phyloP scores from a whole-genome alignment of 2,329 filamentous ascomycete genomes.

The Aspergillus spinulosporus region DNA sequence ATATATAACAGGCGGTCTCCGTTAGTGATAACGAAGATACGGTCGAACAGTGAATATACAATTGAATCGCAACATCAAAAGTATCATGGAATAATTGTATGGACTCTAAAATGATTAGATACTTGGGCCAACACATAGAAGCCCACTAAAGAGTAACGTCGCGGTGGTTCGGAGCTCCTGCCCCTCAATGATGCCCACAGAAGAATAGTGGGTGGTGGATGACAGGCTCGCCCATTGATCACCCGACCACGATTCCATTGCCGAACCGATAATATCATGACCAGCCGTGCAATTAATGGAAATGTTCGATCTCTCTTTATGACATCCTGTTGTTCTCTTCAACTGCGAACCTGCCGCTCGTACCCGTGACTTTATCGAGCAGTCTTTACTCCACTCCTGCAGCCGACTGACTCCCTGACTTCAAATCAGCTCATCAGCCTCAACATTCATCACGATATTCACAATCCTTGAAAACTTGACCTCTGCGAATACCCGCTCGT shows the following conservation, averaged over 20 bases:
- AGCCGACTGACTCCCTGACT: not conserved
- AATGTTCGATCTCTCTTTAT: not conserved
- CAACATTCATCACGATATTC: not conserved
- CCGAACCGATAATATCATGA: not conserved
- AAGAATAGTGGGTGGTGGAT: too few relatives aligned
- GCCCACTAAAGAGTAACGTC: not conserved
- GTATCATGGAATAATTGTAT: not conserved
- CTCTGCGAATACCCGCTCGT: not conserved
- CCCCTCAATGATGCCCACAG: too few relatives aligned
- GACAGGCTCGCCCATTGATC: too few relatives aligned
- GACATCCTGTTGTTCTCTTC: not conserved
- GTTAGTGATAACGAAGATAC: too few relatives aligned
- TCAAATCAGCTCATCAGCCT: slow-evolving; percentile 5
- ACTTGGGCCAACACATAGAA: not conserved
- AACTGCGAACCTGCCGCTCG: not conserved
- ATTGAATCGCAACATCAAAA: not conserved
- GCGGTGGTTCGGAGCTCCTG: not conserved
- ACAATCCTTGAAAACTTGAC: not conserved
- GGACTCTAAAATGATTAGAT: not conserved
- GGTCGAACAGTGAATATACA: not conserved
- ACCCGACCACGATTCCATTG: too few relatives aligned
- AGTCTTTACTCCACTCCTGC: slow-evolving; percentile 6
- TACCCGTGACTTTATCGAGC: slow-evolving; percentile 8
- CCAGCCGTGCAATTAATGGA: not conserved
- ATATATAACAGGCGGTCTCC: too few relatives aligned